Conservation (phyloP, 2,329 filamentous ascomycete genomes). For the Teratosphaeria pseudoeucalypti region DNA sequence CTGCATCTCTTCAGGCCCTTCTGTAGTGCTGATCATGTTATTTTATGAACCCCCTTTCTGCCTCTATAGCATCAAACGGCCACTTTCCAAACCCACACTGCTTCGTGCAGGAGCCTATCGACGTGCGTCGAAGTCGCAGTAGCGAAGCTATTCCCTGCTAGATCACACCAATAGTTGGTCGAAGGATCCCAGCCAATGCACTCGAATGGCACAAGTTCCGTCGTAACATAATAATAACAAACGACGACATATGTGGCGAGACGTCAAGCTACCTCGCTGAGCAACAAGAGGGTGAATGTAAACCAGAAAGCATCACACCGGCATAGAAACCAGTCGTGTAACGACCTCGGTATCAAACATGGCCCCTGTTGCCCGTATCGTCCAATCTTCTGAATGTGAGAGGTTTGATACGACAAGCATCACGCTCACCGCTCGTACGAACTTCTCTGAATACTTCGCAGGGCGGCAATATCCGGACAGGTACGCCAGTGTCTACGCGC, state of each 20-base stretch:
- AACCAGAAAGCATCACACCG: not conserved
- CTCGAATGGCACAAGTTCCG: not conserved
- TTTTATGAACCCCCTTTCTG: no score
- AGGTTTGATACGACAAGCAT: not conserved
- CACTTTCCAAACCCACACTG: not conserved
- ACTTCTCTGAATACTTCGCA: no score
- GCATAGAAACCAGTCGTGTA: not conserved
- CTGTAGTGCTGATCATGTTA: not conserved
- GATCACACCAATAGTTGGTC: not conserved
- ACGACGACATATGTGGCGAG: not conserved
- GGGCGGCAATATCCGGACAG: no score
- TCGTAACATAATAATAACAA: not conserved
- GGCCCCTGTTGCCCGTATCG: not conserved
- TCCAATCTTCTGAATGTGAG: not conserved
- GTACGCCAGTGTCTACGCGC: no score
- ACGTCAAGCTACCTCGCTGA: not conserved
- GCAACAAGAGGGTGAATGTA: not conserved
- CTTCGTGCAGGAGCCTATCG: not conserved
- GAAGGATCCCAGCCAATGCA: not conserved
- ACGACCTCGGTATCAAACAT: not conserved
- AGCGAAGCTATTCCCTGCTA: not conserved
- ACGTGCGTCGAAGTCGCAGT: not conserved
- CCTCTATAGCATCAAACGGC: not conserved
- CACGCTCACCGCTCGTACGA: not conserved
- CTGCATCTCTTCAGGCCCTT: not conserved